Conservation (phyloP, 2,329 filamentous ascomycete genomes). For the Fusarium sublunatum region DNA sequence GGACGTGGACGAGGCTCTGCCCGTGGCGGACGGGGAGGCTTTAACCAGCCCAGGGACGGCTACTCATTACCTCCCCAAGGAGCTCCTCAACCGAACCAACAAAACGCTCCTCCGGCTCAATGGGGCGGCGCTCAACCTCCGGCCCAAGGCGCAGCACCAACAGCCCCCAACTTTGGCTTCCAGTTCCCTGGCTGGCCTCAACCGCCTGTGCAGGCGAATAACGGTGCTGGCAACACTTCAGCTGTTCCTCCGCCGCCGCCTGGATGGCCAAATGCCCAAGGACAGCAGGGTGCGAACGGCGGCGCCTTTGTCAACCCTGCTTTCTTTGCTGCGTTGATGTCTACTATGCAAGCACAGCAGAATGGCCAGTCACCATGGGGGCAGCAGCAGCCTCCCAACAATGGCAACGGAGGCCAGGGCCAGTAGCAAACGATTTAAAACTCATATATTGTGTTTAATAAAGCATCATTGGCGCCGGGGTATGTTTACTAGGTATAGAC, state of each 20-base stretch:
- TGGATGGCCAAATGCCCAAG: constrained; percentile 49
- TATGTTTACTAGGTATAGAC: constrained; percentile 28
- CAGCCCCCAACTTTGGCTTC: constrained; percentile 55
- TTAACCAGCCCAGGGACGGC: constrained; percentile 51
- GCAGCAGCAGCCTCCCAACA: constrained; percentile 47
- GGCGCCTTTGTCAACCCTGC: constrained; percentile 67
- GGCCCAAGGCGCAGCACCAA: constrained; percentile 36
- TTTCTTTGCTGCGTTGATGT: constrained; percentile 64
- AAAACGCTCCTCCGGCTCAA: constrained; percentile 37
- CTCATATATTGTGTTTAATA: constrained; percentile 3
- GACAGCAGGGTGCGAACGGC: constrained; percentile 49
- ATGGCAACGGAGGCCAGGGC: constrained; percentile 41
- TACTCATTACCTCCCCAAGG: constrained; percentile 55
- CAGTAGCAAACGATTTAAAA: constrained; percentile 31
- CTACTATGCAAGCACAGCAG: constrained; percentile 55
- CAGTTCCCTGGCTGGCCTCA: constrained; percentile 59
- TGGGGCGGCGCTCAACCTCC: constrained; percentile 33
- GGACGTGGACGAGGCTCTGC: constrained; percentile 56
- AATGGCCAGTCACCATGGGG: constrained; percentile 48
- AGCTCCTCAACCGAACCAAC: constrained; percentile 49
- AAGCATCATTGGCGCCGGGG: constrained; percentile 34
- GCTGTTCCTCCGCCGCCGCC: constrained; percentile 58
- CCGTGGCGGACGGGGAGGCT: constrained; percentile 54
- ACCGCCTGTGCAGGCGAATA: constrained; percentile 36
- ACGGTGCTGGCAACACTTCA: constrained; percentile 46